Base-by-base conservation (phyloP, 2,329 filamentous ascomycete species). In the Neofusicoccum umdonicola region DNA sequence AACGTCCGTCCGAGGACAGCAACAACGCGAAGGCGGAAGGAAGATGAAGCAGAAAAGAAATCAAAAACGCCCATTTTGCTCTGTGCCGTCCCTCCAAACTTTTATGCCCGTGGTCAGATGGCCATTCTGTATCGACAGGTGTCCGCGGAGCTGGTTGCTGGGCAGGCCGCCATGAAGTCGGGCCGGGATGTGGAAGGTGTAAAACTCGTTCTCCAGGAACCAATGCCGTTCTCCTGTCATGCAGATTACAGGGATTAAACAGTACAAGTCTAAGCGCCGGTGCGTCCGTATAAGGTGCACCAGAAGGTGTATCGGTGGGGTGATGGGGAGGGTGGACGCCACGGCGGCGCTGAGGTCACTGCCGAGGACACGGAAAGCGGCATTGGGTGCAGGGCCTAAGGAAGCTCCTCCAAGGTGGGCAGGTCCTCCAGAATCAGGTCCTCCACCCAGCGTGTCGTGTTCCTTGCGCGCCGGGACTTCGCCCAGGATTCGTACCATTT, bases 221-320 rank as follows among this genome's bases (percentile, higher is more conserved):
- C 45, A 57, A 64, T 42, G 42, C 62, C 51, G 22, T 58, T 52
- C 45, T 65, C 63, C 63, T 52, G 54, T 42, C 63, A 65, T 61
- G 63, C 63, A 60, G 54, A 65, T 65, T 61, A 65, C 63, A 65
- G 54, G 54, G 54, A 65, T 65, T 65, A 65, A 60, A 65, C 61
- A 65, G 63, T 65, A 65, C 63, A 65, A 48, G 56, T 65, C 63
- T 65, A 65, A 45, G 56, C 39, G 56, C 37, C 54, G 47, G 45
- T 52, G 54, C 56, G 37, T 52, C 63, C 63, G 13, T 22, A 65
- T 44, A 52, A 54, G 63, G 63, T 39, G 56, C 56, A 51, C 41
- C 54, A 60, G 50, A 41, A 31, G 62, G 52, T 64, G 37, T 61
- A 58, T 64, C 62, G 37, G 44, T 50, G 34, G 31, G 41, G 35